A percentile compares a stretch with the other conserved stretches of the same genome.
phyloP scores from a whole-genome alignment of 1,139 yeast genomes.

The Saccharomyces pastorianus region DNA sequence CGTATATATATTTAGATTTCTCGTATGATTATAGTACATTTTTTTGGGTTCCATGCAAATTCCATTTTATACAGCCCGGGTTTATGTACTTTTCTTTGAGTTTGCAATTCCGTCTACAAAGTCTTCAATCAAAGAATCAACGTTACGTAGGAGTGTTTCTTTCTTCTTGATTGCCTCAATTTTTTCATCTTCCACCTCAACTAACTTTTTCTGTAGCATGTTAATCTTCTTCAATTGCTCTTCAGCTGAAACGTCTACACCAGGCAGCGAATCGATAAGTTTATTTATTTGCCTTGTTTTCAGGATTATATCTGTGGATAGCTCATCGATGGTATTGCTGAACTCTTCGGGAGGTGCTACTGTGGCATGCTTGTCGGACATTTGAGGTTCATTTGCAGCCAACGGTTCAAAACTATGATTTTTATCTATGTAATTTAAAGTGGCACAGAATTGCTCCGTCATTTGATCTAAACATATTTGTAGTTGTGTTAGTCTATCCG shows the following conservation, averaged over 20 bases:
- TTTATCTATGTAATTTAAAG: conserved; percentile 75
- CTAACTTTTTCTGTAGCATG: conserved; percentile 56
- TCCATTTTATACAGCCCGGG: neutral
- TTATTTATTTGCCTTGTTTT: conserved; percentile 81
- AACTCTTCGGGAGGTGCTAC: conserved; percentile 44
- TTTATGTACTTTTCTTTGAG: conserved; percentile 10
- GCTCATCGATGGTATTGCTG: conserved; percentile 54
- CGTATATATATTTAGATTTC: neutral
- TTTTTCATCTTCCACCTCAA: conserved; percentile 53
- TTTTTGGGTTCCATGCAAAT: neutral
- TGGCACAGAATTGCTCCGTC: conserved; percentile 85
- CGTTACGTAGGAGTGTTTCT: conserved; percentile 53
- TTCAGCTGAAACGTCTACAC: conserved; percentile 76
- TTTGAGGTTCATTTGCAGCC: conserved; percentile 41
- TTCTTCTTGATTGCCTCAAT: conserved; percentile 54
- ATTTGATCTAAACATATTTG: conserved; percentile 89
- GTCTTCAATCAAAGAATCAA: conserved; percentile 53
- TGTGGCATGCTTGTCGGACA: conserved; percentile 40
- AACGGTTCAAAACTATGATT: conserved; percentile 53
- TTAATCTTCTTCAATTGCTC: conserved; percentile 62
- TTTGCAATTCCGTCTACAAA: conserved; percentile 29
- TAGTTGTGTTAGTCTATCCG: conserved; percentile 86
- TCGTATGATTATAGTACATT: neutral
- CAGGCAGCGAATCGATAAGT: conserved; percentile 84
- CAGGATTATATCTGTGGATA: conserved; percentile 74